phyloP scores from a whole-genome alignment of 163 green algal species.

The Volvox carteri region DNA sequence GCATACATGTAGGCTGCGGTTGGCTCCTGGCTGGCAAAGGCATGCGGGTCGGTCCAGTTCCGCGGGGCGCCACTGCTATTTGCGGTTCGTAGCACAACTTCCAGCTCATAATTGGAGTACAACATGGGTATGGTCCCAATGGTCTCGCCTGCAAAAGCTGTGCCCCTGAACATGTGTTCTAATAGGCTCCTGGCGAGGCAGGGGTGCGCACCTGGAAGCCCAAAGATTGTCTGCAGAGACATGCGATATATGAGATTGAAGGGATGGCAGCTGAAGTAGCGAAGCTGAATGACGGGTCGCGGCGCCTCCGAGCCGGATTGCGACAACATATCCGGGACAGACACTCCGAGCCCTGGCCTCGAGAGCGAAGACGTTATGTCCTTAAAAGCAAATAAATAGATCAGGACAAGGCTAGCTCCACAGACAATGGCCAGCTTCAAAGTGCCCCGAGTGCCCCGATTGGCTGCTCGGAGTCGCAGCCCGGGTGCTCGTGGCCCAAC shows the following conservation, averaged over 20 bases:
- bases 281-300: slow-evolving; percentile 24
- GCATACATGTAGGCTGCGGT: slow-evolving; percentile 12
- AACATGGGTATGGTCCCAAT: slow-evolving; percentile 12
- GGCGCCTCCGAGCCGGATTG: not conserved
- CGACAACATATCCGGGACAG: not conserved
- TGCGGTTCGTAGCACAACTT: slow-evolving; percentile 17
- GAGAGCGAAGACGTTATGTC: not conserved
- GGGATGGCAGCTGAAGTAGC: slow-evolving; percentile 1
- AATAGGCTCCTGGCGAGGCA: not conserved
- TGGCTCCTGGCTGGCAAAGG: not conserved
- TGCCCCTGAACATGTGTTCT: too few species aligned
- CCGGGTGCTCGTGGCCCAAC: not conserved
- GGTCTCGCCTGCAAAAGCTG: slow-evolving; percentile 34
- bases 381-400: slow-evolving; percentile 1
- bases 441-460: not conserved
- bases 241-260: slow-evolving; percentile 38
- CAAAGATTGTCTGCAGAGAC: slow-evolving; percentile 18
- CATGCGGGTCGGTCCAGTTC: slow-evolving; percentile 16
- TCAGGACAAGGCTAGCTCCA: not conserved
- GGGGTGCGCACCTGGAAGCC: not conserved
- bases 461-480: not conserved
- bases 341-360: not conserved
- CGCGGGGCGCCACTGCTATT: not conserved
- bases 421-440: not conserved
- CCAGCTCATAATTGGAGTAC: slow-evolving; percentile 39